Percentiles rank a stretch among this genome's conserved stretches.
phyloP scores from a whole-genome alignment of 192 early-diverging fungal species.

The Ramicandelaber brevisporus region DNA sequence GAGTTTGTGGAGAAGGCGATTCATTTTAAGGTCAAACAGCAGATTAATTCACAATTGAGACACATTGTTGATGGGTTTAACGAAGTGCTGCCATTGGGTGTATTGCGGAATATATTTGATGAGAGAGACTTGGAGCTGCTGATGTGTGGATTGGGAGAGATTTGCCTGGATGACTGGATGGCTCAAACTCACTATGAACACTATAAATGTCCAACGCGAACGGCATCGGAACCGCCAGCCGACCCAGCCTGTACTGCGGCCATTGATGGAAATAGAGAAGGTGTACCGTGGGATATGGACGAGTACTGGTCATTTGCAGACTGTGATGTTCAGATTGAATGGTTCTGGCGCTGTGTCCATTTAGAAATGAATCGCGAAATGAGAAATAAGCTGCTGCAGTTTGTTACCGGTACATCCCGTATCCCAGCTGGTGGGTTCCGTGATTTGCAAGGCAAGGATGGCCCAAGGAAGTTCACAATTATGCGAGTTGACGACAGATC shows the following conservation, averaged over 20 bases:
- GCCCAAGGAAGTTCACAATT: constrained; percentile 59
- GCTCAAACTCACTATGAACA: constrained; percentile 3
- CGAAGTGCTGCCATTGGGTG: constrained; percentile 1
- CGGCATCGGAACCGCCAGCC: no score
- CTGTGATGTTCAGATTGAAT: constrained; percentile 2
- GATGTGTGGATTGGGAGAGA: constrained; percentile 3
- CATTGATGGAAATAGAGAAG: no score
- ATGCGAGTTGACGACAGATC: constrained; percentile 52
- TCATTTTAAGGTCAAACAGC: constrained; percentile 1
- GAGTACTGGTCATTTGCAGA: no score
- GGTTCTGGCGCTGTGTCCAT: constrained; percentile 7
- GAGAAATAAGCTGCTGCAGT: constrained; percentile 63
- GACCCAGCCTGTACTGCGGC: no score
- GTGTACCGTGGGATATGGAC: no score
- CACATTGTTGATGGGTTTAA: constrained; percentile 2
- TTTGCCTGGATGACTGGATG: constrained; percentile 6
- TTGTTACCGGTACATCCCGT: constrained; percentile 71
- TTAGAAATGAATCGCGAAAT: no score
- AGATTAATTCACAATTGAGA: constrained; percentile 3
- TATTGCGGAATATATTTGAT: constrained; percentile 5
- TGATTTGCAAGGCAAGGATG: constrained; percentile 69
- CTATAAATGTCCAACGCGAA: no score
- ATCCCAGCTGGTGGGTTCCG: constrained; percentile 85
- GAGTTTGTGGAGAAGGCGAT: constrained; percentile 2
- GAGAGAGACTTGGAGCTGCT: constrained; percentile 7